Base-by-base conservation (phyloP, 2,329 filamentous ascomycete species). In the Hypomyces rosellus region DNA sequence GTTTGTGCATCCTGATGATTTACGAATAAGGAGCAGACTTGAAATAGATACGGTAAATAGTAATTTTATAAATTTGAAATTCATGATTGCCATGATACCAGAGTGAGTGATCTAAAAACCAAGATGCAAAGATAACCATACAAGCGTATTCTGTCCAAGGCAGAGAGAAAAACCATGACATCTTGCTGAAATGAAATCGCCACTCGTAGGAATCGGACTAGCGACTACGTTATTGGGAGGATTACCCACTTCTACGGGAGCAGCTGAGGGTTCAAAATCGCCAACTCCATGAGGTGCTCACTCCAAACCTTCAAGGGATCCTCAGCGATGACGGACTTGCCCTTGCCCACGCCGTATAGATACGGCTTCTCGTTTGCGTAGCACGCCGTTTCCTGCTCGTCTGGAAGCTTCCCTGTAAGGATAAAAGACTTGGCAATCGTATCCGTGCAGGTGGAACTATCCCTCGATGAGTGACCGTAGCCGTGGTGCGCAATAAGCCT, bases 331-430 rank as follows among this genome's bases (percentile, higher is more conserved):
- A 12, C 25, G 4, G 25, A 45, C 2, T 41, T 37, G 14, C 37
- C 34, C 33, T 43, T 54, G 2, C 50, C 45, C 5, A 64, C 58
- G 1, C 64, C 69, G 37, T 75, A 74, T 5, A 69, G 55, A 47
- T 76, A 77, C 4, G 74, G 74, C 58, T 76, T 77, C 57, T 69
- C 65, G 37, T 77, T 61, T 2, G 74, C 73, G 54, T 65, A 74
- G 49, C 75, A 78, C 11, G 63, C 61, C 15, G 70, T 75, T 60
- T 76, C 74, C 1, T 61, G 58, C 11, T 69, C 65, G 0, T 65
- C 56, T 0, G 74, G 74, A 12, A 77, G 30, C 3, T 56, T 59
- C 0, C 74, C 74, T 3, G 71, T 49, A 3, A 74, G 48, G 13
- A 77, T 71, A 16, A 65, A 76, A 3, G 59, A 57, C 52, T 59